These are phyloP conservation scores for Zoysia matrella DNA, from an alignment of 202 grass and related monocot genomes.

Conservation along the genomic window DNA sequence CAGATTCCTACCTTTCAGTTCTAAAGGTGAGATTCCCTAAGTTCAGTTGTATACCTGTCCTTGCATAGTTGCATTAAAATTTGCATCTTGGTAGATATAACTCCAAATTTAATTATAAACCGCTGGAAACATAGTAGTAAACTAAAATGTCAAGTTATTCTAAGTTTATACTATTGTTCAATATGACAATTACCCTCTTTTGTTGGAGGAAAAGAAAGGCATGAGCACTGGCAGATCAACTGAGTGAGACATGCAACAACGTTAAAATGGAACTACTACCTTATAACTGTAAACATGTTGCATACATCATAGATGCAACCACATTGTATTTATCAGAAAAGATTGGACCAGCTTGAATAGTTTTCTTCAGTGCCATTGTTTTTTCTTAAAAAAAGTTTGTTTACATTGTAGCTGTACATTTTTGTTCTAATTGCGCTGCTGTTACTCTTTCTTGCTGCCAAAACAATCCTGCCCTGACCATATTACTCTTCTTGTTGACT, in stretches of 20 bases:
- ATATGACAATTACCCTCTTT: not conserved
- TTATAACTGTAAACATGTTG: not conserved
- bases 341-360: not conserved
- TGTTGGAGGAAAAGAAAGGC: not conserved
- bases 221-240: not conserved
- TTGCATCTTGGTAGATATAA: not conserved
- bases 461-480: slow-evolving; percentile 20
- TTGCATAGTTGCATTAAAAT: slow-evolving; percentile 10
- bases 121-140: not conserved
- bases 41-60: not conserved
- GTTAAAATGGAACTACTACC: not conserved
- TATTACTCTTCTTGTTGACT: slow-evolving; percentile 36
- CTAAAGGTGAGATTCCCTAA: slow-evolving; percentile 63
- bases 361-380: not conserved
- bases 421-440: not conserved
- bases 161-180: not conserved
- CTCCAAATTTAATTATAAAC: slow-evolving; percentile 16
- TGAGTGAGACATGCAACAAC: not conserved
- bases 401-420: not conserved
- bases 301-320: not conserved
- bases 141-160: not conserved
- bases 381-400: not conserved
- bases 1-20: slow-evolving; percentile 88
- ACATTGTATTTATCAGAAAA: slow-evolving; percentile 16
- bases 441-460: not conserved